Evolutionary conservation across 78 protist species (phyloP).

Genomic region (Isochrysis galbana): DNA sequence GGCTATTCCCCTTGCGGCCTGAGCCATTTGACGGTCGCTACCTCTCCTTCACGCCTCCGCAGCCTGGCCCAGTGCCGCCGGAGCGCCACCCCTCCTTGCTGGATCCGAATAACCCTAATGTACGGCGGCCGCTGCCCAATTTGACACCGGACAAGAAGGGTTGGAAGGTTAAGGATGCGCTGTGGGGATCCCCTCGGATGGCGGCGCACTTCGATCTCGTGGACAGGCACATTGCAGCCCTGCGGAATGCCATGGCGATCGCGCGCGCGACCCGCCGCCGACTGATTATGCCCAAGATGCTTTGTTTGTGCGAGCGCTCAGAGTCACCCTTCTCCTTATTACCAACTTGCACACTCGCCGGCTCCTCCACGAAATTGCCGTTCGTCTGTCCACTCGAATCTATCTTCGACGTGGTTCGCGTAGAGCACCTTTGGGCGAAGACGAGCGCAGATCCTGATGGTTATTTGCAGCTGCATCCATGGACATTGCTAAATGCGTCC

Average conservation of each 20-base stretch:
- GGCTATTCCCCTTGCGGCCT: background rate
- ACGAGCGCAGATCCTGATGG: background rate
- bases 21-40: background rate
- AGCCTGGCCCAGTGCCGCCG: background rate
- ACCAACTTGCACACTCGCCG: background rate
- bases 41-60: background rate
- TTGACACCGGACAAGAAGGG: background rate
- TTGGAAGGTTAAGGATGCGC: background rate
- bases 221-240: background rate
- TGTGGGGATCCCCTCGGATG: background rate
- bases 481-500: background rate
- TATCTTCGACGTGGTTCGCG: background rate
- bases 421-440: background rate
- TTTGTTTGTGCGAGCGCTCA: constrained; percentile 9
- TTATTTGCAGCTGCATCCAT: background rate
- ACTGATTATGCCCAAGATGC: background rate
- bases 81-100: background rate
- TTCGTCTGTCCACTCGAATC: background rate
- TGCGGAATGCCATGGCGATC: background rate
- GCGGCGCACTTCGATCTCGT: background rate
- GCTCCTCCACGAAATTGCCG: background rate
- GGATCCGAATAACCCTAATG: background rate
- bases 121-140: too few relatives aligned
- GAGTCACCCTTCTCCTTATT: background rate
- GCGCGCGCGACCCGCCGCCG: background rate